Conservation (phyloP, 1,139 yeast species). For the Petasospora rhodanensis region DNA sequence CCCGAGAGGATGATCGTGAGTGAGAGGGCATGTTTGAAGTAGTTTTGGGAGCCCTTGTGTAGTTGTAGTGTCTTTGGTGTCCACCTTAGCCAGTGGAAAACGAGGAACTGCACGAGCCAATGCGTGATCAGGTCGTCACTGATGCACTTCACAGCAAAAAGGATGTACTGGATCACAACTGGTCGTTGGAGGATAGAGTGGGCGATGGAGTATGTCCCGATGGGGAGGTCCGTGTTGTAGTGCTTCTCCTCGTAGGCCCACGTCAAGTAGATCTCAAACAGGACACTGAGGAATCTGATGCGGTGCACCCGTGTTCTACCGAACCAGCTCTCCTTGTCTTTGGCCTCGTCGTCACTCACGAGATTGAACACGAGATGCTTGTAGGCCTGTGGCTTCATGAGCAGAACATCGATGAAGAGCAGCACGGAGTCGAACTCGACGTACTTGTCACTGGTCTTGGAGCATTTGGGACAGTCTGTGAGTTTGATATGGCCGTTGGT, state of each 20-base stretch:
- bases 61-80: constrained; percentile 20
- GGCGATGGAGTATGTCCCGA: constrained; percentile 23
- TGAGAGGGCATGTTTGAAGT: constrained; percentile 38
- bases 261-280: constrained; percentile 86
- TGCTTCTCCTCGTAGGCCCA: constrained; percentile 89
- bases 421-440: constrained; percentile 86
- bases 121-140: constrained; percentile 57
- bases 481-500: constrained; percentile 76
- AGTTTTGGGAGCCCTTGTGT: no score
- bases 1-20: constrained; percentile 71
- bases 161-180: constrained; percentile 57
- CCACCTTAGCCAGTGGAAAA: constrained; percentile 41
- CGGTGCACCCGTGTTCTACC: constrained; percentile 33
- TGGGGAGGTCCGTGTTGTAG: constrained; percentile 12
- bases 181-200: constrained; percentile 40
- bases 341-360: constrained; percentile 32
- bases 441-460: constrained; percentile 79
- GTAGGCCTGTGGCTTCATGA: constrained; percentile 85
- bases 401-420: constrained; percentile 73
- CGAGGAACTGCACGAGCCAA: constrained; percentile 40
- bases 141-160: constrained; percentile 59
- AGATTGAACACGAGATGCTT: constrained; percentile 81
- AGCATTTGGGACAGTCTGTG: constrained; percentile 73
- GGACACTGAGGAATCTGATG: constrained; percentile 56
- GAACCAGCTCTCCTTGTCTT: constrained; percentile 16